Percentiles rank a stretch among this genome's conserved stretches.
Evolutionary conservation across 2,329 filamentous ascomycete genomes (phyloP).

Genomic region (Diaporthe amygdali): DNA sequence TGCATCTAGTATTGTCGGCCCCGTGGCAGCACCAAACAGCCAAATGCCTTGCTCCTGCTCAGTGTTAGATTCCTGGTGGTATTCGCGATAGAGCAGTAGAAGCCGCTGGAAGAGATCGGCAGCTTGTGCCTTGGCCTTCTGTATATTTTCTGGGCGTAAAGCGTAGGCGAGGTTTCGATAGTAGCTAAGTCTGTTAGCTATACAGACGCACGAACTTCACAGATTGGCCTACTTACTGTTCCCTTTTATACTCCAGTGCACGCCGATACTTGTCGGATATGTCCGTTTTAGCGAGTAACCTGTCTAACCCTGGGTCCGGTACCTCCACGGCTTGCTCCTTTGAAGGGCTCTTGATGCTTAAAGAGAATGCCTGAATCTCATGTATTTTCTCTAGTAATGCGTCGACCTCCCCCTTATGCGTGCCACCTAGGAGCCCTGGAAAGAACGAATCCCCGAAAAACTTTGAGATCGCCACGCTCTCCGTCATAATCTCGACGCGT

Average conservation of each 20-base stretch:
- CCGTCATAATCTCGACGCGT: neutral
- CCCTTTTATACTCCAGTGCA: slow-evolving; percentile 11
- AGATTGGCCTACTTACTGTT: neutral
- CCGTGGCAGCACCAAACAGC: slow-evolving; percentile 9
- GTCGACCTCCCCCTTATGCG: slow-evolving; percentile 9
- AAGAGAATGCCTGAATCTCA: slow-evolving; percentile 23
- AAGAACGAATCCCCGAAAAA: neutral
- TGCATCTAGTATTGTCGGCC: slow-evolving; percentile 13
- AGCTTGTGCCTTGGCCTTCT: slow-evolving; percentile 12
- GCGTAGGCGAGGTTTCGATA: slow-evolving; percentile 5
- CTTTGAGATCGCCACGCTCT: slow-evolving; percentile 6
- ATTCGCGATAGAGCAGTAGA: neutral
- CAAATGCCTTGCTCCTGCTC: neutral
- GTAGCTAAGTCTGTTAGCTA: slow-evolving; percentile 22
- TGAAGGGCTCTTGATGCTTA: slow-evolving; percentile 20
- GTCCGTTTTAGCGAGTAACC: slow-evolving; percentile 16
- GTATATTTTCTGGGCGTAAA: slow-evolving; percentile 1
- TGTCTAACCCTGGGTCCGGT: slow-evolving; percentile 20
- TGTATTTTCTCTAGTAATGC: slow-evolving; percentile 21
- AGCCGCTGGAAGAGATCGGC: slow-evolving; percentile 4
- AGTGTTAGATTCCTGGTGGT: neutral
- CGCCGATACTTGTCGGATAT: slow-evolving; percentile 8
- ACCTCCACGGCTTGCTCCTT: slow-evolving; percentile 19
- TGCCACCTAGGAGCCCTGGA: neutral
- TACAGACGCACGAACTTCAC: neutral